Percentiles rank a stretch among this genome's conserved stretches.
phyloP scores from a whole-genome alignment of 345 rosid species.

The Combretum micranthum region DNA sequence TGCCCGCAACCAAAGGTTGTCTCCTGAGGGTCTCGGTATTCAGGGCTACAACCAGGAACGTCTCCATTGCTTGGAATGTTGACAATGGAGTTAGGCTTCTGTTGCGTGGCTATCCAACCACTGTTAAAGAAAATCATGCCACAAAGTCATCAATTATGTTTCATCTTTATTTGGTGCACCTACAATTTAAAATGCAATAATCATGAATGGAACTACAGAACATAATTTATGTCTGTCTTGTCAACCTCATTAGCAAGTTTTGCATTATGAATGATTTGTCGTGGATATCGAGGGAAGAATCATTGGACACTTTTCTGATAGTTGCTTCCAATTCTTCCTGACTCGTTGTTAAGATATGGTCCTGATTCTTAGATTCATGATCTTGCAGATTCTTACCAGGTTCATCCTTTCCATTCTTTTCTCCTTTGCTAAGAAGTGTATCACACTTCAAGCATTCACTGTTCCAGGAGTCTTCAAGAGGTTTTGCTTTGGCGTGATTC shows the following conservation, averaged over 20 bases:
- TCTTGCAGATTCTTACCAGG: slow-evolving; percentile 4
- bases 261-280: slow-evolving; percentile 58
- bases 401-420: too few species aligned
- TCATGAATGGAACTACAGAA: background rate
- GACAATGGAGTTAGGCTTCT: slow-evolving; percentile 22
- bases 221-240: slow-evolving; percentile 9
- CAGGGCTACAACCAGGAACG: slow-evolving; percentile 52
- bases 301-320: slow-evolving; percentile 59
- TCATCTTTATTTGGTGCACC: background rate
- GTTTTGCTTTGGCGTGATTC: slow-evolving; percentile 4
- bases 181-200: too few species aligned
- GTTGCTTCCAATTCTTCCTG: slow-evolving; percentile 64
- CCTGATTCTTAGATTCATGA: slow-evolving; percentile 21
- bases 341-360: slow-evolving; percentile 31
- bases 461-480: slow-evolving; percentile 14
- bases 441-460: slow-evolving; percentile 18
- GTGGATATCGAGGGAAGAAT: slow-evolving; percentile 50
- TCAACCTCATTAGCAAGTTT: slow-evolving; percentile 63
- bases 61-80: slow-evolving; percentile 23
- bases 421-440: slow-evolving; percentile 11
- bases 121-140: slow-evolving; percentile 43
- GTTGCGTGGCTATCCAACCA: slow-evolving; percentile 59
- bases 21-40: slow-evolving; percentile 39
- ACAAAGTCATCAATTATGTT: slow-evolving; percentile 14
- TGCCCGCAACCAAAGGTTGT: slow-evolving; percentile 62